Evolutionary conservation across 805 yeast genomes (phyloP).

Genomic region (Citeromyces matritensis): DNA sequence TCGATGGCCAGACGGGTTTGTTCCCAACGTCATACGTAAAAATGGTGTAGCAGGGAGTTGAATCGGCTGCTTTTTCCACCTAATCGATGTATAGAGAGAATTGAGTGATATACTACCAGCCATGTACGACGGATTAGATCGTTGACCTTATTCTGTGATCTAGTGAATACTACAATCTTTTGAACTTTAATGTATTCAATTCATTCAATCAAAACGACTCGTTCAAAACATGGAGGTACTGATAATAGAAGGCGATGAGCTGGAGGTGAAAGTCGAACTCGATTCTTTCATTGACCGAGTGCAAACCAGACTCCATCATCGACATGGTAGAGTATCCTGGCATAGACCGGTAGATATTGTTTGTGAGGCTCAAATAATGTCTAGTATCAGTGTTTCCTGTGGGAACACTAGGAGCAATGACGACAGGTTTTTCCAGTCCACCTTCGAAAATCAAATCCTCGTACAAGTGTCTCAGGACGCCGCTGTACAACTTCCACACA

Average conservation of each 20-base stretch:
- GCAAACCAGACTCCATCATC: slow-evolving; percentile 20
- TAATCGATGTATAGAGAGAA: background rate
- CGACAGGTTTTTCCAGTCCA: slow-evolving; percentile 6
- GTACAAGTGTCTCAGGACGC: slow-evolving; percentile 37
- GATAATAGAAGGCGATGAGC: slow-evolving; percentile 35
- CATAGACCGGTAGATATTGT: slow-evolving; percentile 38
- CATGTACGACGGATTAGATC: background rate
- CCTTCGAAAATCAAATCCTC: slow-evolving; percentile 29
- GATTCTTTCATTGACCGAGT: slow-evolving; percentile 48
- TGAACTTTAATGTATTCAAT: too few species aligned
- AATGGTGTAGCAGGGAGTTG: slow-evolving; percentile 3
- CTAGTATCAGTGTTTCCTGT: slow-evolving; percentile 52
- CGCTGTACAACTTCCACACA: slow-evolving; percentile 28
- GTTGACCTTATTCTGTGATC: too few species aligned
- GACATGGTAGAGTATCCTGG: slow-evolving; percentile 19
- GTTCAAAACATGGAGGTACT: slow-evolving; percentile 18
- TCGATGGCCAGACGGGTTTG: slow-evolving; percentile 48
- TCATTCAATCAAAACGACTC: slow-evolving; percentile 3
- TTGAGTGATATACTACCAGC: background rate
- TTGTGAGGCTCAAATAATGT: slow-evolving; percentile 40
- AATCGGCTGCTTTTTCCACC: background rate
- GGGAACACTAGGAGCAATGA: slow-evolving; percentile 27
- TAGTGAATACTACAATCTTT: too few species aligned
- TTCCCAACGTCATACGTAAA: slow-evolving; percentile 70
- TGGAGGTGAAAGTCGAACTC: slow-evolving; percentile 37